Percentiles rank a stretch among this genome's conserved stretches.
phyloP scores from a whole-genome alignment of 2,329 filamentous ascomycete species.

The Fusarium liriodendri region DNA sequence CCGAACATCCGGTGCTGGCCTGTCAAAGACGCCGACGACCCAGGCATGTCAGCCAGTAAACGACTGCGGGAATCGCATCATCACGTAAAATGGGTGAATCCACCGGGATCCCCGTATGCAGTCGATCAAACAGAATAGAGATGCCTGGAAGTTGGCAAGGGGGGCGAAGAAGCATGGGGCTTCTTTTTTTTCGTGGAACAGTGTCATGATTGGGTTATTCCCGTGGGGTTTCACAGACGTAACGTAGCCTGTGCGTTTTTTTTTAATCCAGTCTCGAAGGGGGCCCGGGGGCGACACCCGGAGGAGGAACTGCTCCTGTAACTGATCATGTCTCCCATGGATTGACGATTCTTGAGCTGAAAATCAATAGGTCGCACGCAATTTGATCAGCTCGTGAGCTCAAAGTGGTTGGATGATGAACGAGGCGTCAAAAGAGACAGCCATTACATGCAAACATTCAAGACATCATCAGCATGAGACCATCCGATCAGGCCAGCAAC shows the following conservation, averaged over 20 bases:
- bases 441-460: conserved; percentile 2
- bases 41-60: conserved; percentile 30
- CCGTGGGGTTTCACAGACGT: conserved; percentile 21
- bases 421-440: not conserved
- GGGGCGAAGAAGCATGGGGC: not conserved
- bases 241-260: conserved; percentile 18
- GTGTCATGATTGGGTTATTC: conserved; percentile 30
- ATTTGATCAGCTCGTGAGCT: conserved; percentile 7
- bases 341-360: conserved; percentile 6
- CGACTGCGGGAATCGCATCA: conserved; percentile 27
- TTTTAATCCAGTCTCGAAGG: not conserved
- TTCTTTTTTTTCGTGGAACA: not conserved
- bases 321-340: not conserved
- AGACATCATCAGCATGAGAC: not conserved
- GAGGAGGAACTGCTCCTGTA: not conserved
- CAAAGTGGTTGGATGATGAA: conserved; percentile 1
- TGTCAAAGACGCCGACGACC: conserved; percentile 36
- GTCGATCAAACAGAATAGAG: conserved; percentile 25
- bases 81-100: conserved; percentile 13
- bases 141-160: conserved; percentile 15
- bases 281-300: conserved; percentile 2
- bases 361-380: conserved; percentile 20
- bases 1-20: conserved; percentile 40
- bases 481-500: not conserved
- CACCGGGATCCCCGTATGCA: conserved; percentile 15